These are phyloP conservation scores for Streptanthus diversifolius DNA, from an alignment of 345 rosid genomes.

Conservation along the genomic window DNA sequence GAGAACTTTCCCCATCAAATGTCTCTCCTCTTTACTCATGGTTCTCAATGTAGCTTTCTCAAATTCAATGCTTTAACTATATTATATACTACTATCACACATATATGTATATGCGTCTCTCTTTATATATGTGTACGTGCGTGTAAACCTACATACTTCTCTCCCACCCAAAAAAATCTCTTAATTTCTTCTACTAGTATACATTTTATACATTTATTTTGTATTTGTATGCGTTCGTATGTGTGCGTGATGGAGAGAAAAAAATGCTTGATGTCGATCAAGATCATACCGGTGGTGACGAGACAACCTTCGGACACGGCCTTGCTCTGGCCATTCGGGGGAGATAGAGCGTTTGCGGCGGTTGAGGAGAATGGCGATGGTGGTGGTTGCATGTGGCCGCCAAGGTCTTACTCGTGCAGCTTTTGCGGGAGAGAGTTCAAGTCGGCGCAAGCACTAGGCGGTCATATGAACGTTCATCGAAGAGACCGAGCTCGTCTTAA, in stretches of 20 bases:
- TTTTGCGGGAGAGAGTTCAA: constrained; percentile 51
- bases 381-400: constrained; percentile 44
- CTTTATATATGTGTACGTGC: constrained; percentile 24
- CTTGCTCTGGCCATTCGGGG: constrained; percentile 25
- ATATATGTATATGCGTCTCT: constrained; percentile 14
- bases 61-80: constrained; percentile 35
- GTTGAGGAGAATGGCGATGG: constrained; percentile 52
- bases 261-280: constrained; percentile 30
- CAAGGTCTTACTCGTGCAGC: constrained; percentile 45
- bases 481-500: constrained; percentile 46
- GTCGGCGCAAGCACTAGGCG: constrained; percentile 56
- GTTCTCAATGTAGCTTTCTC: constrained; percentile 30
- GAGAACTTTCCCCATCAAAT: constrained; percentile 29
- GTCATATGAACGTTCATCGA: constrained; percentile 56
- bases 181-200: neutral
- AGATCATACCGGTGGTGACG: constrained; percentile 19
- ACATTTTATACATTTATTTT: neutral
- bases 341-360: constrained; percentile 58
- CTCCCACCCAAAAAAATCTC: neutral
- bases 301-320: constrained; percentile 4
- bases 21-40: constrained; percentile 36
- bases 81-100: neutral
- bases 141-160: constrained; percentile 8
- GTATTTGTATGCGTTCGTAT: neutral
- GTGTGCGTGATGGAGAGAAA: constrained; percentile 25